Conservation (phyloP, 2,329 filamentous ascomycete genomes). For the Xenosphaeropsis pyriputrescens region DNA sequence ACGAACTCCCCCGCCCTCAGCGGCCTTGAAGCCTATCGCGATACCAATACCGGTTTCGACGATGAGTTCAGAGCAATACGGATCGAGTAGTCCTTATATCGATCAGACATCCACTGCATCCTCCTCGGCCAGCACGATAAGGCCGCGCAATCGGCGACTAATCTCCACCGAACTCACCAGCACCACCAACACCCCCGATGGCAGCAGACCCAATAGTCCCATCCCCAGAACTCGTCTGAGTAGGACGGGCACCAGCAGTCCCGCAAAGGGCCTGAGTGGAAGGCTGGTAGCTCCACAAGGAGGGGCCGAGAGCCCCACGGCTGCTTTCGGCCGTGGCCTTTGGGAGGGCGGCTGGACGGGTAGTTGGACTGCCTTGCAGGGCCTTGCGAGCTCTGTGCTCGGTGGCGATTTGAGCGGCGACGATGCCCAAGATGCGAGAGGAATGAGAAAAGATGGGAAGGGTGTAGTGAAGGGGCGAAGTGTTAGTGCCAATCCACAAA, state of each 20-base stretch:
- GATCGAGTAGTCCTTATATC: too few species aligned
- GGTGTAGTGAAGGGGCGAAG: conserved; percentile 2
- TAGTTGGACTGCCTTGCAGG: conserved; percentile 16
- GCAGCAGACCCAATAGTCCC: conserved; percentile 32
- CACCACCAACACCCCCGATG: conserved; percentile 18
- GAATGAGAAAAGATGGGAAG: conserved; percentile 2
- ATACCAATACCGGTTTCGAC: too few species aligned
- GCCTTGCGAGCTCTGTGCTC: conserved; percentile 17
- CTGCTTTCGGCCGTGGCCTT: conserved; percentile 8
- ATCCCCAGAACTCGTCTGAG: conserved; percentile 28
- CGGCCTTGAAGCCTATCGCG: neutral
- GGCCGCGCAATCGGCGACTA: conserved; percentile 10
- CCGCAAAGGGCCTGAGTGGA: conserved; percentile 3
- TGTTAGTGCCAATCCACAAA: conserved; percentile 1
- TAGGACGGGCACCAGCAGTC: conserved; percentile 1
- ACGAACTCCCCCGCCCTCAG: neutral
- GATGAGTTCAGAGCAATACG: too few species aligned
- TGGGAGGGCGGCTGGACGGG: conserved; percentile 14
- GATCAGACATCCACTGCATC: too few species aligned
- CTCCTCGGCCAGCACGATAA: too few species aligned
- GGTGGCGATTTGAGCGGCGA: conserved; percentile 8
- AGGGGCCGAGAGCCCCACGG: conserved; percentile 3
- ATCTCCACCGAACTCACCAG: conserved; percentile 14
- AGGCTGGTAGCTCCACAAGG: conserved; percentile 2
- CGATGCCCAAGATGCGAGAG: conserved; percentile 3